Evolutionary conservation across 2,329 filamentous ascomycete genomes (phyloP), one percentile per base, ranked within the genome.

Genomic region (Nothomitra cinnamomea): DNA sequence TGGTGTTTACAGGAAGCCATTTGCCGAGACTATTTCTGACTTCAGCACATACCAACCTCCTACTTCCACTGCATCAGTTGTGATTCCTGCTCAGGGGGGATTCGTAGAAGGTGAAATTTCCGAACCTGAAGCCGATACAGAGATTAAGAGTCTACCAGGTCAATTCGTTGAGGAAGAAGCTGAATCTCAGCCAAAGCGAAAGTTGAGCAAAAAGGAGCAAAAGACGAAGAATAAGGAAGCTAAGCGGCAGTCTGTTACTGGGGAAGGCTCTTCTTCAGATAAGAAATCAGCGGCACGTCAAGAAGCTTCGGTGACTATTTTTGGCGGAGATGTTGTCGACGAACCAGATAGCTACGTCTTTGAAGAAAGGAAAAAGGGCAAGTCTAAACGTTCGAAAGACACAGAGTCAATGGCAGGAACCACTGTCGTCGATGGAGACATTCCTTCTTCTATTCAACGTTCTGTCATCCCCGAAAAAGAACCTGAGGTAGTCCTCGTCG

Each of bases 171-270:
- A 61, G 25, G n/a, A n/a, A n/a, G 63, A 62, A 7, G 58, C 56
- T 57, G 57, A 54, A 45, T 45, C 41, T 10, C 58, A 60, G 25
- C 57, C 57, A 21, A 55, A 65, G 15, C 56, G 58, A 7, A 71
- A 67, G 54, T 57, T 70, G 43, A 73, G 66, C 61, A 75, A 72
- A 60, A 75, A 74, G 61, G 71, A 75, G 56, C 69, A 69, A 59
- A 73, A 71, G 61, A 72, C 69, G 63, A 64, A 67, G 15, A 69
- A 73, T 28, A 74, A 73, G 61, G 66, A 65, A 15, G 63, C 64
- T 19, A 62, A 65, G 57, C 56, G 62, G 56, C 62, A 63, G 49
- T 32, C 52, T 24, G 19, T 41, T 52, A 41, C 42, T 8, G 42
- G 42, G 8, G 12, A 21, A 8, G 42, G 24, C 2, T 12, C 19